A percentile compares a stretch with the other conserved stretches of the same genome.
Evolutionary conservation across 176 grass and related monocot genomes (phyloP).

Genomic region (Hsuehochloa calcarea): DNA sequence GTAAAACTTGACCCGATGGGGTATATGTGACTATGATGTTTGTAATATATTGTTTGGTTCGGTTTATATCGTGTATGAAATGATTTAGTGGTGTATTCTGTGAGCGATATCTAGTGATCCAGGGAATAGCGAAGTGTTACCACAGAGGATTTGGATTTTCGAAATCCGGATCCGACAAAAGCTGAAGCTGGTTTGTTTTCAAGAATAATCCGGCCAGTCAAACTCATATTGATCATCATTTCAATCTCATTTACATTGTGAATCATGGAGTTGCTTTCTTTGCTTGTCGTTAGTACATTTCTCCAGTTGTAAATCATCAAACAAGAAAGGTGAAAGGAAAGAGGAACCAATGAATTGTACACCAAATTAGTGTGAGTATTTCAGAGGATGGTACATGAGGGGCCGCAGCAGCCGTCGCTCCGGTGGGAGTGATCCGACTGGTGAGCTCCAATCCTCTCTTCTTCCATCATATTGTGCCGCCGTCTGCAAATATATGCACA

Average conservation of each 20-base stretch:
- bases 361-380: neutral
- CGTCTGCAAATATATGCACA: conserved; percentile 31
- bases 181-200: neutral
- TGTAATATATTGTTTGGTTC: too few species aligned
- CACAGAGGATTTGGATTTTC: too few species aligned
- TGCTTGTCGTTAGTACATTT: conserved; percentile 9
- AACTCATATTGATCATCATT: conserved; percentile 9
- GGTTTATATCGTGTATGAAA: too few species aligned
- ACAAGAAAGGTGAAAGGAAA: neutral
- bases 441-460: neutral
- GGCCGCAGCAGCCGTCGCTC: neutral
- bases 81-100: too few species aligned
- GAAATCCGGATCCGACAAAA: too few species aligned
- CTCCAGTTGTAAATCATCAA: neutral
- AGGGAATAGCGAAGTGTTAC: too few species aligned
- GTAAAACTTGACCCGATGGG: too few species aligned
- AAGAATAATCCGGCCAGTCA: neutral
- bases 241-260: conserved; percentile 11
- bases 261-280: conserved; percentile 4
- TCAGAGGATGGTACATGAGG: conserved; percentile 54
- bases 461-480: conserved; percentile 31
- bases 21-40: too few species aligned
- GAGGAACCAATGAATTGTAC: neutral
- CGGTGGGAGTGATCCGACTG: neutral
- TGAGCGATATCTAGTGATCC: too few species aligned